phyloP scores from a whole-genome alignment of 2,329 filamentous ascomycete genomes.

The Verticillium nubilum region DNA sequence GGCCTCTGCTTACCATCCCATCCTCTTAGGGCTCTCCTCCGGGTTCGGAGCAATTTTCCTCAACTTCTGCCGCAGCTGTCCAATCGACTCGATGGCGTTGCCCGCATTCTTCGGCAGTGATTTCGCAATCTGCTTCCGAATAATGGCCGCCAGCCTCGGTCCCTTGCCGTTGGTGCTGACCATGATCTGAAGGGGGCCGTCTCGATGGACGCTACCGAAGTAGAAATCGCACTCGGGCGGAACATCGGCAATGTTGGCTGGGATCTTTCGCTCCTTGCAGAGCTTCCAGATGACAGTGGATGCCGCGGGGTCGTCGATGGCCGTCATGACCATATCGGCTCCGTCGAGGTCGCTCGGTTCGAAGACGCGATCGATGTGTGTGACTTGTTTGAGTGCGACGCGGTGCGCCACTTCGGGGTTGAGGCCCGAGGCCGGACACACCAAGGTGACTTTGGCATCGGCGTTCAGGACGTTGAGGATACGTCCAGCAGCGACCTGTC shows the following conservation, averaged over 20 bases:
- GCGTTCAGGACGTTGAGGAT: constrained; percentile 94
- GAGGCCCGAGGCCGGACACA: constrained; percentile 73
- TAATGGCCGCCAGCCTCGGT: constrained; percentile 80
- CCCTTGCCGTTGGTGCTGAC: constrained; percentile 98
- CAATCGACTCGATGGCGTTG: constrained; percentile 79
- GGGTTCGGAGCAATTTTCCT: constrained; percentile 66
- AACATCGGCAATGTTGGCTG: constrained; percentile 95
- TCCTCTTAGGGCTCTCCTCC: constrained; percentile 77
- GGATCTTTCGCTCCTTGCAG: constrained; percentile 77
- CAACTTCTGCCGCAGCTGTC: constrained; percentile 71
- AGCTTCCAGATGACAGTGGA: constrained; percentile 89
- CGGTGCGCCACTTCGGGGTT: constrained; percentile 86
- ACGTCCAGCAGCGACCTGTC: constrained; percentile 86
- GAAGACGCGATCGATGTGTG: constrained; percentile 78
- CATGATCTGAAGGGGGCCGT: constrained; percentile 96
- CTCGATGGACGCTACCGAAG: constrained; percentile 92
- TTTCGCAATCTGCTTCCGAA: constrained; percentile 75
- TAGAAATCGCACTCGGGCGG: constrained; percentile 98
- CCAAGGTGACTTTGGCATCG: constrained; percentile 82
- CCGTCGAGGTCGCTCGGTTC: constrained; percentile 79
- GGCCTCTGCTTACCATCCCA: constrained; percentile 65
- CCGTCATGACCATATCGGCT: constrained; percentile 83
- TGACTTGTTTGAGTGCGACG: constrained; percentile 67
- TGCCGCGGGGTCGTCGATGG: constrained; percentile 89
- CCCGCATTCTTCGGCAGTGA: constrained; percentile 75